These are phyloP conservation scores for Quercus variabilis DNA, from an alignment of 306 rosid species.

Conservation along the genomic window DNA sequence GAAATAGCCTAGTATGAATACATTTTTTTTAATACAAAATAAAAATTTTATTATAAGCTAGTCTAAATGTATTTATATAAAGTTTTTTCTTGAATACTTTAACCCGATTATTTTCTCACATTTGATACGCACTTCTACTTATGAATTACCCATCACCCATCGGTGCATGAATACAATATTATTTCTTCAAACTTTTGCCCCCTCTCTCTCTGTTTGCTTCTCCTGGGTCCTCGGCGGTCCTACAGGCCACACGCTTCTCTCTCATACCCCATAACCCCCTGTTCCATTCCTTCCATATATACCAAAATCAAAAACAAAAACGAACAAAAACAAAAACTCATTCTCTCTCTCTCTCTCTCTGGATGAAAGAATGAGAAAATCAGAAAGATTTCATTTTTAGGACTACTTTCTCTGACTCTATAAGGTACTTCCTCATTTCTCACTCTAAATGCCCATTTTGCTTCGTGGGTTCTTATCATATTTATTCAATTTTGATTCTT, in stretches of 20 bases:
- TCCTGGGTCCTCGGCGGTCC: slow-evolving; percentile 71
- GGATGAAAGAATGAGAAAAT: slow-evolving; percentile 18
- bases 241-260: slow-evolving; percentile 59
- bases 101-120: no score
- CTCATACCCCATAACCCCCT: slow-evolving; percentile 35
- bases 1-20: no score
- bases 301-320: neutral
- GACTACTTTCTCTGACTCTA: slow-evolving; percentile 20
- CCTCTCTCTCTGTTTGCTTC: slow-evolving; percentile 2
- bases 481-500: neutral
- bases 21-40: no score
- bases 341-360: slow-evolving; percentile 11
- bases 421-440: slow-evolving; percentile 37
- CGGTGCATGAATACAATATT: no score
- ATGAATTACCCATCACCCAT: no score
- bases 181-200: neutral
- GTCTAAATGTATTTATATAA: no score
- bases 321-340: neutral
- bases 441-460: neutral
- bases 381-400: slow-evolving; percentile 16
- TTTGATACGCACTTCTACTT: no score
- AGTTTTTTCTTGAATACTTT: no score
- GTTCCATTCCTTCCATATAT: slow-evolving; percentile 8
- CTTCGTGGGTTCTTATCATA: neutral
- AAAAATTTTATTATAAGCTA: no score